Evolutionary conservation across 2,329 filamentous ascomycete genomes (phyloP), one percentile per base, ranked within the genome.

Genomic region (Aplosporella prunicola): DNA sequence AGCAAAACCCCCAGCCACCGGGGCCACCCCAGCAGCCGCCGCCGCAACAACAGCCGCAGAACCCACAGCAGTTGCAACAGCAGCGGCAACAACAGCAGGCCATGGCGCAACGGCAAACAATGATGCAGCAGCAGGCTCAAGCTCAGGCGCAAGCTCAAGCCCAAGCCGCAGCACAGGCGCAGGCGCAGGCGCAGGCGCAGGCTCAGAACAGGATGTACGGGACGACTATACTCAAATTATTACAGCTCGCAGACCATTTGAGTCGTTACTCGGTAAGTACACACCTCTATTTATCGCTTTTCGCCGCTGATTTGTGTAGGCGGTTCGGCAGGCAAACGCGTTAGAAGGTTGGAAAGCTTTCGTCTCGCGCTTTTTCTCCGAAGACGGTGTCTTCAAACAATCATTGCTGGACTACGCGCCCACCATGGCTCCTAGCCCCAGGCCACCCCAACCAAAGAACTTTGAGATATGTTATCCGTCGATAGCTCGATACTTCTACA

Each of bases 401-500:
- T 74, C 78, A 3, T 67, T 93, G 11, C 70, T 60, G 46, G 68
- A 73, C 14, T 63, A 63, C 40, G 74, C 78, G 29, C 27, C 32
- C 8, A 17, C 32, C 14, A 9, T n/a, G 9, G 14, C n/a, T n/a
- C 25, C 20, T 9, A 68, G 66, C 13, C 73, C 80, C 39, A n/a
- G n/a, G n/a, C n/a, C n/a, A n/a, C n/a, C n/a, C n/a, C n/a, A n/a
- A n/a, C n/a, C n/a, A n/a, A 95, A 93, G 64, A 77, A 82, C 51
- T 95, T 88, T 51, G 88, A 95, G 56, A 86, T 96, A 32, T 75
- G 80, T 3, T 84, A 76, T 41, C 76, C 87, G 3, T 83, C 83
- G 1, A 69, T 98, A 30, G 77, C 89, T 22, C 78, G 89, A 51
- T 96, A 91, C 59, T 95, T 94, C 56, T 78, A 82, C 50, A 88